Evolutionary conservation across 164 flowering plant species (phyloP), one percentile per base, ranked within the genome.

Genomic region (Malania oleifera): DNA sequence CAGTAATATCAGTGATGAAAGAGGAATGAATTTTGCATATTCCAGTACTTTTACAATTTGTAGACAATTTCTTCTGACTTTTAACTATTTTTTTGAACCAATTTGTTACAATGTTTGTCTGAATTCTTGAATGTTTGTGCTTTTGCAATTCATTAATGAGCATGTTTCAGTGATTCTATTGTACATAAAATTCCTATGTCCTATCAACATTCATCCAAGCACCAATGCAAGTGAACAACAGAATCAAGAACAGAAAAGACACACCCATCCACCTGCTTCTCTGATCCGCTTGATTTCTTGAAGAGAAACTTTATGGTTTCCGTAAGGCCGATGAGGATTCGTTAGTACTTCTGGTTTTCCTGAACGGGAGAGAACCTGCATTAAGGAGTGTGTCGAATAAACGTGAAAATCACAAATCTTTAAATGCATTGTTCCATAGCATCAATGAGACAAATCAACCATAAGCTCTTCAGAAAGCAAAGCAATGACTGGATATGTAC

Each of bases 221-320:
- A n/a, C n/a, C n/a, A 47, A 12, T 31, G 29, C 31, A 54, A 25
- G 45, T 24, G 7, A 56, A 38, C 37, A 49, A 55, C 19, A 15
- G 59, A 64, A 68, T 28, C 44, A 70, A 73, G 74, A 53, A 67
- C 54, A 57, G 61, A 53, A 75, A 75, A 70, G n/a, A 87, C 97
- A 82, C 91, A 93, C 99, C 97, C 99, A 93, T 85, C 99, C 99
- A 84, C 99, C 97, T 80, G 99, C 99, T 75, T 93, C 96, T 78
- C 79, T 77, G 73, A 93, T 82, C 68, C 99, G 70, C 70, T 67
- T 84, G 49, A 93, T 88, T 73, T 93, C 99, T 63, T 83, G 76
- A 51, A 90, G 82, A 50, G 96, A 83, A 56, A 60, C 80, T 54
- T 70, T 82, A 69, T 66, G 82, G 73, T 66, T 88, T 65, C 98